Evolutionary conservation across 176 grass and related monocot genomes (phyloP), one percentile per base, ranked within the genome.

Genomic region (Aegilops longissima): DNA sequence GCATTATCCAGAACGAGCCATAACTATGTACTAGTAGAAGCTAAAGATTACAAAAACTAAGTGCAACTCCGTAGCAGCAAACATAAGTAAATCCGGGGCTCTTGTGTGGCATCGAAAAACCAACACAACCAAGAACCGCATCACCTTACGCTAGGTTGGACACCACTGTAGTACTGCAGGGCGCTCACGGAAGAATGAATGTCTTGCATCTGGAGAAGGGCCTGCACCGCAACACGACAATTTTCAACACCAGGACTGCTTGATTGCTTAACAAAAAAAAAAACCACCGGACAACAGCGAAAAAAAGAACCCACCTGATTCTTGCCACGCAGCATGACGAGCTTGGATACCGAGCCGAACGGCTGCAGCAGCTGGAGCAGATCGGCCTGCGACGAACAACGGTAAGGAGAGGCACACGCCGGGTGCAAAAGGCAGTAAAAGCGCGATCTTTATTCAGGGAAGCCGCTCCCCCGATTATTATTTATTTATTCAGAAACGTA

Each of bases 151-250:
- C 94, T 92, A 56, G 97, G 94, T 93, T 99, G 97, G 63, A 99
- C 94, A 11, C 38, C 79, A 25, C 79, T 91, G 79, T 99, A 99
- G 87, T 99, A 99, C 30, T 99, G 92, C 71, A 99, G 88, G 7
- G 92, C 97, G 73, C 69, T 90, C 12, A 93, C 79, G n/a, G 97
- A 88, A 21, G 92, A 83, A 67, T 93, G 79, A 69, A 99, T 77
- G 83, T 96, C 94, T 73, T 99, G 90, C 97, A 96, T 96, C 86
- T 96, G 97, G 30, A 99, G 90, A 90, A 96, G 90, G 80, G 97
- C 94, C 97, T 99, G 31, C 1, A 8, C 5, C 35, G 23, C 71
- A 84, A 78, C 33, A 90, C 29, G 65, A 62, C 16, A 66, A 88
- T 21, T 69, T 63, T 18, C 13, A 79, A 67, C 6, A 45, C 21